Evolutionary conservation across 495 filamentous ascomycete genomes (phyloP).

Genomic region (Podospora appendiculata): DNA sequence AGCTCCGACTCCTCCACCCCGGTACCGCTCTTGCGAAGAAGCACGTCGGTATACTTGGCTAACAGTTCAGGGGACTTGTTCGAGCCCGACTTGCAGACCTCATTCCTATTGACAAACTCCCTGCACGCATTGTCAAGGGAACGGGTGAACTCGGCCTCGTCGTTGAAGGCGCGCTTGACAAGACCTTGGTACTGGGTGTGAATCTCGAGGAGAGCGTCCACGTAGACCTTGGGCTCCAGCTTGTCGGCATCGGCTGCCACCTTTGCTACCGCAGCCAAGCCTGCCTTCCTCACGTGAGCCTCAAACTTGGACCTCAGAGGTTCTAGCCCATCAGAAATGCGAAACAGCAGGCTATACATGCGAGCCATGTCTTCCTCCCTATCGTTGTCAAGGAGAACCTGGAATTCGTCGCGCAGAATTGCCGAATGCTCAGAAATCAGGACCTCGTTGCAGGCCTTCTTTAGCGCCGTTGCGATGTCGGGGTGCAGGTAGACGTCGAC

Average conservation of each 20-base stretch:
- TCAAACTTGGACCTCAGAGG: constrained; percentile 86
- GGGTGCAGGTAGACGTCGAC: constrained; percentile 85
- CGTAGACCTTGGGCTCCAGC: constrained; percentile 92
- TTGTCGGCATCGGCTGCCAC: constrained; percentile 82
- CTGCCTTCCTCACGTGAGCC: constrained; percentile 83
- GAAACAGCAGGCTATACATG: constrained; percentile 89
- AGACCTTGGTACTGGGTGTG: constrained; percentile 88
- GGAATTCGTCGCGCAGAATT: constrained; percentile 90
- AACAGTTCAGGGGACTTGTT: constrained; percentile 90
- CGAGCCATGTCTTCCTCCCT: constrained; percentile 89
- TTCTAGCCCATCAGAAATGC: constrained; percentile 88
- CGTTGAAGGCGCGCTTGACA: constrained; percentile 86
- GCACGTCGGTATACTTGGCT: constrained; percentile 90
- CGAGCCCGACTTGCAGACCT: constrained; percentile 84
- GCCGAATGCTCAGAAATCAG: constrained; percentile 81
- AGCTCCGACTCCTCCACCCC: constrained; percentile 88
- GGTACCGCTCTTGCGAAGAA: constrained; percentile 88
- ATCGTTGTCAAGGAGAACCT: constrained; percentile 89
- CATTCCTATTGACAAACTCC: constrained; percentile 96
- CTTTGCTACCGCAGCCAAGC: constrained; percentile 81
- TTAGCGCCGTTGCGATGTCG: constrained; percentile 77
- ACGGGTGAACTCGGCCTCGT: constrained; percentile 93
- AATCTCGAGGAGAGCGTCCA: constrained; percentile 88
- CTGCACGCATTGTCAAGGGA: constrained; percentile 95
- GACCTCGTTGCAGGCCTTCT: constrained; percentile 78